A percentile compares a stretch with the other conserved stretches of the same genome.
These are phyloP conservation scores for Ilyonectria mors-panacis DNA, from an alignment of 2,329 filamentous ascomycete genomes.

Conservation along the genomic window DNA sequence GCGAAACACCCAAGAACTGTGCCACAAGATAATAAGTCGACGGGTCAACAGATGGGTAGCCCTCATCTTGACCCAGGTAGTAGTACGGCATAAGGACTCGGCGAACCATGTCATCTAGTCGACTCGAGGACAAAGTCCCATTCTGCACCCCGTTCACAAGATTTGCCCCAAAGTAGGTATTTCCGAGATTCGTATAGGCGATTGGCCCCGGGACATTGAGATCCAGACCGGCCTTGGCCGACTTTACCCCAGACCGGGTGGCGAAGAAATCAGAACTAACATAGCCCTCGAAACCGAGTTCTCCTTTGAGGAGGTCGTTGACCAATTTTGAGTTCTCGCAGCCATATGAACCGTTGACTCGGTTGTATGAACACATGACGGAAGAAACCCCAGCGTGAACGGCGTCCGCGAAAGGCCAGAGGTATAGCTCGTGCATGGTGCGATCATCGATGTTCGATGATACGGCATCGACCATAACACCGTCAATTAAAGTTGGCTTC, in stretches of 20 bases:
- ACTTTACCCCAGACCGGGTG: slow-evolving; percentile 74
- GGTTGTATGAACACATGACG: slow-evolving; percentile 77
- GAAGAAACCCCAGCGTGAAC: slow-evolving; percentile 72
- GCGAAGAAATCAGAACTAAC: slow-evolving; percentile 79
- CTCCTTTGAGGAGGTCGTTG: slow-evolving; percentile 77
- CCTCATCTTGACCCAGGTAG: slow-evolving; percentile 15
- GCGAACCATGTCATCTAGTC: slow-evolving; percentile 15
- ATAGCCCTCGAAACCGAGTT: slow-evolving; percentile 75
- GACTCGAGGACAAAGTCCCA: neutral
- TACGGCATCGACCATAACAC: slow-evolving; percentile 59
- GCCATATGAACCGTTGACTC: slow-evolving; percentile 79
- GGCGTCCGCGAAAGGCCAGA: slow-evolving; percentile 74
- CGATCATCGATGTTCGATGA: slow-evolving; percentile 67
- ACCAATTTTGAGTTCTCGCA: slow-evolving; percentile 79
- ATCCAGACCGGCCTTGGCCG: slow-evolving; percentile 77
- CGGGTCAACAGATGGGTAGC: slow-evolving; percentile 13
- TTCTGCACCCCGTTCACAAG: slow-evolving; percentile 11
- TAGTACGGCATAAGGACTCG: slow-evolving; percentile 24
- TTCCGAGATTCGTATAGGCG: slow-evolving; percentile 37
- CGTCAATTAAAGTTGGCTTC: slow-evolving; percentile 69
- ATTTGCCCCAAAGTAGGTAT: slow-evolving; percentile 10
- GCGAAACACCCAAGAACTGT: neutral
- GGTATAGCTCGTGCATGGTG: too few species aligned
- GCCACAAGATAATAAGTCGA: neutral
- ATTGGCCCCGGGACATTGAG: slow-evolving; percentile 77